Percentiles rank a stretch among this genome's conserved stretches.
Evolutionary conservation across 257 asterid species (phyloP).

Genomic region (Salvia hispanica): DNA sequence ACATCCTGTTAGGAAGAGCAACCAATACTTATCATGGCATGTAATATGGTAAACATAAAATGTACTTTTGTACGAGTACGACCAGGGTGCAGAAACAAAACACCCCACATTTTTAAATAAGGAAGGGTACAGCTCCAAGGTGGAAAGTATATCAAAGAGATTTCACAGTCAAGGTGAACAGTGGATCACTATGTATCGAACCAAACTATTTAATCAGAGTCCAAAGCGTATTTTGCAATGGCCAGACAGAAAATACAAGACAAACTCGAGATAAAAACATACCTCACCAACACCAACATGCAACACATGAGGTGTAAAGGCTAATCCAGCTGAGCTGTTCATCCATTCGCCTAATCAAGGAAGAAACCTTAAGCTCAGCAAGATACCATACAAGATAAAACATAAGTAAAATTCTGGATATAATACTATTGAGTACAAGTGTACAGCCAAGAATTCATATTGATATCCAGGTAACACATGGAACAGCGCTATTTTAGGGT

Average conservation of each 20-base stretch:
- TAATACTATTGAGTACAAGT: background rate
- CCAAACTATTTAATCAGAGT: background rate
- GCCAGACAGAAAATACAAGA: background rate
- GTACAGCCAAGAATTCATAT: background rate
- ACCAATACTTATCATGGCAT: constrained; percentile 15
- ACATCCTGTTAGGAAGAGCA: constrained; percentile 59
- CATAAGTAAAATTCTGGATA: background rate
- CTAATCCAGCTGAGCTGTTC: constrained; percentile 93
- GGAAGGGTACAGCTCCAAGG: background rate
- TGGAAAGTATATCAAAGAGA: background rate
- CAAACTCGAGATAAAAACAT: constrained; percentile 8
- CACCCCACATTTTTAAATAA: background rate
- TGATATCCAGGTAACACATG: constrained; percentile 5
- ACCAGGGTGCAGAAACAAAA: background rate
- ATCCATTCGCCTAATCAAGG: constrained; percentile 86
- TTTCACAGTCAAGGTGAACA: background rate
- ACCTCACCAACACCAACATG: constrained; percentile 83
- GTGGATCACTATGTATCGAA: background rate
- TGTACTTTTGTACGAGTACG: background rate
- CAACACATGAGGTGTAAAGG: constrained; percentile 91
- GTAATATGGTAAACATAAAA: constrained; percentile 8
- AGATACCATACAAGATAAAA: background rate
- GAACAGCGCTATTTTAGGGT: constrained; percentile 4
- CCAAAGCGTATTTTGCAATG: background rate
- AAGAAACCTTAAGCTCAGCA: constrained; percentile 18